Conservation (phyloP, 106 monocot species). For the Iris macrosiphon region DNA sequence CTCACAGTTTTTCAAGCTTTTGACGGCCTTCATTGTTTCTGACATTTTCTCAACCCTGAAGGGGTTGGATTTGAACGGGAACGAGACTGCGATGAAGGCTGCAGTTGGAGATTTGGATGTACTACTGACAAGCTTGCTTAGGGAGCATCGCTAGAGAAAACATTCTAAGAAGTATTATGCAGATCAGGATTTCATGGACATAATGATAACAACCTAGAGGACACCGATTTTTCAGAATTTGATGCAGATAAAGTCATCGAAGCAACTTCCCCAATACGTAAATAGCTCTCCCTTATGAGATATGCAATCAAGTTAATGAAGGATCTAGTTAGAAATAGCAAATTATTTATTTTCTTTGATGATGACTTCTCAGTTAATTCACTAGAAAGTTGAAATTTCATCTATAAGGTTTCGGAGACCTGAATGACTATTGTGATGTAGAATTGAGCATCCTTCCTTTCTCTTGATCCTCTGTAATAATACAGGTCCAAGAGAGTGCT, state of each 20-base stretch:
- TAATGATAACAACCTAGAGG: slow-evolving; percentile 12
- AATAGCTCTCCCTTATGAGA: too few relatives aligned
- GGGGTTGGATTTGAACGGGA: slow-evolving; percentile 19
- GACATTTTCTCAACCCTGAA: slow-evolving; percentile 23
- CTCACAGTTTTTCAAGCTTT: slow-evolving; percentile 2
- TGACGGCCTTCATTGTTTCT: slow-evolving; percentile 15
- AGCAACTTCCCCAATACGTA: slow-evolving; percentile 21
- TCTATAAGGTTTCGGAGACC: too few relatives aligned
- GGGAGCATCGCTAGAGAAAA: slow-evolving; percentile 18
- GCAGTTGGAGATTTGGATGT: slow-evolving; percentile 12
- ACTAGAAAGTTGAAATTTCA: too few relatives aligned
- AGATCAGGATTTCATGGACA: slow-evolving; percentile 19
- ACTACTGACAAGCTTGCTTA: slow-evolving; percentile 4
- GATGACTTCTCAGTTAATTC: too few relatives aligned
- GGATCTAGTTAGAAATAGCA: too few relatives aligned
- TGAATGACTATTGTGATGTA: too few relatives aligned
- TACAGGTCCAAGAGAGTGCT: too few relatives aligned
- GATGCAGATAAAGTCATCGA: slow-evolving; percentile 19
- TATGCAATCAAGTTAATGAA: too few relatives aligned
- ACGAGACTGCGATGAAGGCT: slow-evolving; percentile 21
- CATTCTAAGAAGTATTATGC: background rate
- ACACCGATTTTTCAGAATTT: background rate
- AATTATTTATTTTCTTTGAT: too few relatives aligned
- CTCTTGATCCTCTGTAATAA: too few relatives aligned
- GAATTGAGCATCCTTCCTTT: too few relatives aligned